Conservation (phyloP, 2,329 filamentous ascomycete species). For the Beauveria asiatica region DNA sequence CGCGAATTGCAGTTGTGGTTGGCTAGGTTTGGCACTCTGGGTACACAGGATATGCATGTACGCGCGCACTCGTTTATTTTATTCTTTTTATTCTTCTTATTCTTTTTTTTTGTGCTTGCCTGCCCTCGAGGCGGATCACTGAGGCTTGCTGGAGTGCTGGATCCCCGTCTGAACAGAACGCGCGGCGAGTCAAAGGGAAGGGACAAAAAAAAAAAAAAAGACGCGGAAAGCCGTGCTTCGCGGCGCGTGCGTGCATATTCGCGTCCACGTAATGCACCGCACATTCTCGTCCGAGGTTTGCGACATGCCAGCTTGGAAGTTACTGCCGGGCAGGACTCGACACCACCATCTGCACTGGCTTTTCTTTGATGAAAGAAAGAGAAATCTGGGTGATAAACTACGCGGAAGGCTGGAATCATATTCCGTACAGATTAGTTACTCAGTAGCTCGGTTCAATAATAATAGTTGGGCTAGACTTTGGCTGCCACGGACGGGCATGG, state of each 20-base stretch:
- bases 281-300: conserved; percentile 7
- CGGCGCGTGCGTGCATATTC: conserved; percentile 5
- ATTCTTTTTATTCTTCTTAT: not conserved
- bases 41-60: not conserved
- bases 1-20: not conserved
- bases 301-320: conserved; percentile 5
- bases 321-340: not conserved
- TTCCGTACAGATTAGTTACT: not conserved
- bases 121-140: conserved; percentile 4
- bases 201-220: not conserved
- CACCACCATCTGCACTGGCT: not conserved
- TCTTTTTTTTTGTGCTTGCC: not conserved
- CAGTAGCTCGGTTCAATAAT: not conserved
- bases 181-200: not conserved
- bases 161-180: not conserved
- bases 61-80: not conserved
- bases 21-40: not conserved
- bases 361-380: not conserved
- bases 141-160: not conserved
- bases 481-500: not conserved
- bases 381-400: not conserved
- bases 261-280: not conserved
- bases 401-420: not conserved
- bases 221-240: conserved; percentile 1
- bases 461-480: not conserved